Evolutionary conservation across 2,329 filamentous ascomycete species (phyloP), one percentile per base, ranked within the genome.

Genomic region (Calonectria ilicicola): DNA sequence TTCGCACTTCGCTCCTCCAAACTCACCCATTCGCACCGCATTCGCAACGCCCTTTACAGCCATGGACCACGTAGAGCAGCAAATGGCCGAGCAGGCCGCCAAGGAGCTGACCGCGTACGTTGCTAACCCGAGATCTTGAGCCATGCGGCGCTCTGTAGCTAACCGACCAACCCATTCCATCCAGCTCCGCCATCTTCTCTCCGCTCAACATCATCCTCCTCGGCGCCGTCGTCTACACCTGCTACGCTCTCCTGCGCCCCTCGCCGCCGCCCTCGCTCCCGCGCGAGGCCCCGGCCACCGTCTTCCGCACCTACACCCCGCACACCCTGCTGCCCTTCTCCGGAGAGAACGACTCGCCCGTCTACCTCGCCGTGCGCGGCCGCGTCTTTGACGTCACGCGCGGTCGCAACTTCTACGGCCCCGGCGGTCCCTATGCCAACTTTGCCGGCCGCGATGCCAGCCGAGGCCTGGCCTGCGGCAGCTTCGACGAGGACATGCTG

Each of bases 401-500:
- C 17, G 96, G 97, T 27, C 91, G 93, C 81, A 96, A 97, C 87
- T 98, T 98, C 85, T 99, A 99, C 86, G 97, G 97, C 5, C 97
- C 97, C 23, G 96, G 95, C 15, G 96, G 96, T 0, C 95, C 96
- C 2, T 99, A 99, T 84, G 93, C 93, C 83, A 98, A 98, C 86
- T 99, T 99, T 82, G 97, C 97, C 0, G 97, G 97, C 0, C 89
- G 96, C 46, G 97, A 99, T 84, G 97, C 97, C 23, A 95, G 91
- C 76, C 90, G 96, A 65, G 97, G 97, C 1, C 86, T 99, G 72
- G 96, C 97, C 1, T 94, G 91, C 83, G 95, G 96, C 72, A 98
- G 95, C 86, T 98, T 99, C 83, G 97, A 98, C 82, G 91, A 94
- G 87, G 94, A 96, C 8, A 98, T 98, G 95, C 86, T 98, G 85